phyloP scores from a whole-genome alignment of 805 yeast genomes.

The Metschnikowia proteae region DNA sequence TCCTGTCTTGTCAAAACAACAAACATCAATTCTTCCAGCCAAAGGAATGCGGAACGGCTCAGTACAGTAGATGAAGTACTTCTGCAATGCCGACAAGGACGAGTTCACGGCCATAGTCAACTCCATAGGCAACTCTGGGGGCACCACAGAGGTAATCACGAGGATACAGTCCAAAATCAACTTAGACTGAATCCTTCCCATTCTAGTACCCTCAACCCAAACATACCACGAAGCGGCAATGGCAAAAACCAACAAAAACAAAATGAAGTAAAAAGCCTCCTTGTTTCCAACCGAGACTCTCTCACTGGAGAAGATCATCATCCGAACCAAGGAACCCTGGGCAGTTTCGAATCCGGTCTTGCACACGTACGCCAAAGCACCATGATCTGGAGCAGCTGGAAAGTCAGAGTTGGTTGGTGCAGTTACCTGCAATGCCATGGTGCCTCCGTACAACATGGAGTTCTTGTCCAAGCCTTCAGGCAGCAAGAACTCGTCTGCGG shows the following conservation, averaged over 20 bases:
- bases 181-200: slow-evolving; percentile 94
- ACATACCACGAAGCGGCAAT: slow-evolving; percentile 96
- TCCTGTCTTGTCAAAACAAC: slow-evolving; percentile 98
- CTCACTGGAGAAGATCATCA: slow-evolving; percentile 95
- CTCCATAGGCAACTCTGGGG: slow-evolving; percentile 99
- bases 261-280: slow-evolving; percentile 89
- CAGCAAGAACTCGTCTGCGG: slow-evolving; percentile 61
- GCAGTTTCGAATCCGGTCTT: slow-evolving; percentile 98
- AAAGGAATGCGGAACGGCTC: slow-evolving; percentile 97
- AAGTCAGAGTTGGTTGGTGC: slow-evolving; percentile 50
- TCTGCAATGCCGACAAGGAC: slow-evolving; percentile 82
- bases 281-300: slow-evolving; percentile 93
- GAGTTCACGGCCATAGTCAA: slow-evolving; percentile 96
- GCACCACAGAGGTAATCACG: slow-evolving; percentile 95
- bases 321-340: slow-evolving; percentile 95
- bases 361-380: slow-evolving; percentile 85
- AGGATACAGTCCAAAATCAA: slow-evolving; percentile 92
- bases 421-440: slow-evolving; percentile 89
- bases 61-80: slow-evolving; percentile 89
- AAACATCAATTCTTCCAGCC: slow-evolving; percentile 96
- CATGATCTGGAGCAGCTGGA: slow-evolving; percentile 79
- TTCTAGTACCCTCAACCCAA: slow-evolving; percentile 94
- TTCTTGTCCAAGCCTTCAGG: slow-evolving; percentile 85
- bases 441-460: slow-evolving; percentile 90
- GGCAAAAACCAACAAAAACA: slow-evolving; percentile 86